A percentile compares a stretch with the other conserved stretches of the same genome.
These are phyloP conservation scores for Iberis pinnata DNA, from an alignment of 345 rosid species.

Conservation along the genomic window DNA sequence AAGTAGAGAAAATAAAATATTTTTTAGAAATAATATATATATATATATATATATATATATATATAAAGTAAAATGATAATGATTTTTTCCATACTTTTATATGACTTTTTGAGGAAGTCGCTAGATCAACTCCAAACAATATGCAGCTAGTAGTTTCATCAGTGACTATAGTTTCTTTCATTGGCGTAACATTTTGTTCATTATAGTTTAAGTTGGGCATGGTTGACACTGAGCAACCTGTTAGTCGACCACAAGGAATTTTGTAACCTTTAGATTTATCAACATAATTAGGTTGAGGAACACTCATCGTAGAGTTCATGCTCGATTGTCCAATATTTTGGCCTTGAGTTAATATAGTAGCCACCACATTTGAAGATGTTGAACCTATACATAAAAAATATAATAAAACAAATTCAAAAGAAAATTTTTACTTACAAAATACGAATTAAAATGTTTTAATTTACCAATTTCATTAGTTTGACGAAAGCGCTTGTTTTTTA, in stretches of 20 bases:
- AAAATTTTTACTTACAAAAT: background rate
- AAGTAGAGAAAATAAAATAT: too few species aligned
- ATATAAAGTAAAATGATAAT: too few species aligned
- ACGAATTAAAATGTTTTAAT: too few species aligned
- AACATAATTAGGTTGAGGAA: background rate
- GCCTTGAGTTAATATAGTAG: background rate
- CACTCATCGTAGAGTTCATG: background rate
- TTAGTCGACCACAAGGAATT: too few species aligned
- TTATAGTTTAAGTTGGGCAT: background rate
- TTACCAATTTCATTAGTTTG: background rate
- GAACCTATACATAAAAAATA: background rate
- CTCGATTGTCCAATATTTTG: background rate
- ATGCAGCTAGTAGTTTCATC: constrained; percentile 29
- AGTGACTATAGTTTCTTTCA: constrained; percentile 4
- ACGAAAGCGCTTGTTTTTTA: too few species aligned
- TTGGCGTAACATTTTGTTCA: background rate
- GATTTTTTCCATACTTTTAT: too few species aligned
- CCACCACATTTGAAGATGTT: background rate
- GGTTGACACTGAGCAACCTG: background rate
- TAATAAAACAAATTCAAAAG: background rate
- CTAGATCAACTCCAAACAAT: constrained; percentile 47
- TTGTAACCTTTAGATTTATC: background rate
- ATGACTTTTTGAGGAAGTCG: background rate
- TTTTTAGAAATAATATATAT: too few species aligned
- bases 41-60: too few species aligned